A percentile compares a stretch with the other conserved stretches of the same genome.
Conservation (phyloP, 345 rosid genomes). For the Syzygium jambos region DNA sequence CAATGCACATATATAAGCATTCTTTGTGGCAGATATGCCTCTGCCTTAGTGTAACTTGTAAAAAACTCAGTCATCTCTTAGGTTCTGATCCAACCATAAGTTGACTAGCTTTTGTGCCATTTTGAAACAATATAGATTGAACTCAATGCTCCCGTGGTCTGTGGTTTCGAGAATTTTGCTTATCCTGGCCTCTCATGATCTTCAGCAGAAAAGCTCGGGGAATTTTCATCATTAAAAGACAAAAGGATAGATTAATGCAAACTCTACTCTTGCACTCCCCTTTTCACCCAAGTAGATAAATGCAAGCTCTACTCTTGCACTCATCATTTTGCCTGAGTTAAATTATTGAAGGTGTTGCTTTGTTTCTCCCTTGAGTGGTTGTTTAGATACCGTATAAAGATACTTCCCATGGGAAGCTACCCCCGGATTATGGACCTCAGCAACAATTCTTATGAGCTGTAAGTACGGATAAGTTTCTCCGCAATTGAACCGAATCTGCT, state of each 20-base stretch:
- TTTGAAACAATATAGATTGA: not conserved
- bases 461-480: slow-evolving; percentile 16
- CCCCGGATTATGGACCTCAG: slow-evolving; percentile 79
- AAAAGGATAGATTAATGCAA: not conserved
- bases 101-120: not conserved
- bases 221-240: not conserved
- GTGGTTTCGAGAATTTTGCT: not conserved
- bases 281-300: not conserved
- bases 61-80: not conserved
- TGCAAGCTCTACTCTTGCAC: not conserved
- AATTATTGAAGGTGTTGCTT: not conserved
- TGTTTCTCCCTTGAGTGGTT: slow-evolving; percentile 26
- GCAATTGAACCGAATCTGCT: not conserved
- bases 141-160: not conserved
- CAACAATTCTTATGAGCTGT: slow-evolving; percentile 47
- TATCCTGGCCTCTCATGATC: not conserved
- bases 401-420: slow-evolving; percentile 97
- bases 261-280: not conserved
- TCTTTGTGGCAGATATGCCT: not conserved
- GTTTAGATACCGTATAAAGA: slow-evolving; percentile 71
- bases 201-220: not conserved
- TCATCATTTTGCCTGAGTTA: not conserved
- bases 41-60: not conserved
- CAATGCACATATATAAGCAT: not conserved
- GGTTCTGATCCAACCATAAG: not conserved